phyloP scores from a whole-genome alignment of 2,329 filamentous ascomycete species.

The Penicillium sp. region DNA sequence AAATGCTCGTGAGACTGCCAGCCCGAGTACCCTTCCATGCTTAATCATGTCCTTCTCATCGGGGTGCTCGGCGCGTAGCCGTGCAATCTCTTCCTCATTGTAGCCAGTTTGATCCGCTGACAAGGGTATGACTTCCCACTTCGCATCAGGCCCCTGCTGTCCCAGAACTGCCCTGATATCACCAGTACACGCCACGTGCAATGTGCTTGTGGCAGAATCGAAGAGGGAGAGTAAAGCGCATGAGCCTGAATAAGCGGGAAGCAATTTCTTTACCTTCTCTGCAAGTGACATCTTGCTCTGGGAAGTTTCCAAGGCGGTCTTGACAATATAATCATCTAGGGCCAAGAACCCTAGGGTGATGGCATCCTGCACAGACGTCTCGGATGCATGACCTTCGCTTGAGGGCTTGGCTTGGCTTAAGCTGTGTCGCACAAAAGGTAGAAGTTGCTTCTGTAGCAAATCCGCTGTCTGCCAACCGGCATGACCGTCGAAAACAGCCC shows the following conservation, averaged over 20 bases:
- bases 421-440: constrained; percentile 20
- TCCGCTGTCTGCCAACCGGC: constrained; percentile 25
- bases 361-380: constrained; percentile 20
- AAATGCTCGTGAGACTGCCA: constrained; percentile 62
- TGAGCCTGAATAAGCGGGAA: constrained; percentile 49
- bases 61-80: constrained; percentile 57
- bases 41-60: constrained; percentile 56
- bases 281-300: constrained; percentile 18
- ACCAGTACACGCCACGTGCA: constrained; percentile 63
- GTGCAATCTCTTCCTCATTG: constrained; percentile 55
- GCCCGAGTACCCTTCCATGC: constrained; percentile 58
- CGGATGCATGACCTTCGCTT: constrained; percentile 1
- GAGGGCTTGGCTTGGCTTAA: constrained; percentile 13
- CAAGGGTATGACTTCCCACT: constrained; percentile 53
- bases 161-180: constrained; percentile 65
- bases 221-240: constrained; percentile 62
- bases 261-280: constrained; percentile 22
- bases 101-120: constrained; percentile 64
- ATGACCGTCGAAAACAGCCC: constrained; percentile 44
- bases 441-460: constrained; percentile 21
- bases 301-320: constrained; percentile 15
- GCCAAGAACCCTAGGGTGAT: constrained; percentile 22
- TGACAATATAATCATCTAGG: constrained; percentile 26
- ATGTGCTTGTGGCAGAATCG: constrained; percentile 50
- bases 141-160: constrained; percentile 28